Base-by-base conservation (phyloP, 2,329 filamentous ascomycete species). In the Sporothrix dimorphospora region DNA sequence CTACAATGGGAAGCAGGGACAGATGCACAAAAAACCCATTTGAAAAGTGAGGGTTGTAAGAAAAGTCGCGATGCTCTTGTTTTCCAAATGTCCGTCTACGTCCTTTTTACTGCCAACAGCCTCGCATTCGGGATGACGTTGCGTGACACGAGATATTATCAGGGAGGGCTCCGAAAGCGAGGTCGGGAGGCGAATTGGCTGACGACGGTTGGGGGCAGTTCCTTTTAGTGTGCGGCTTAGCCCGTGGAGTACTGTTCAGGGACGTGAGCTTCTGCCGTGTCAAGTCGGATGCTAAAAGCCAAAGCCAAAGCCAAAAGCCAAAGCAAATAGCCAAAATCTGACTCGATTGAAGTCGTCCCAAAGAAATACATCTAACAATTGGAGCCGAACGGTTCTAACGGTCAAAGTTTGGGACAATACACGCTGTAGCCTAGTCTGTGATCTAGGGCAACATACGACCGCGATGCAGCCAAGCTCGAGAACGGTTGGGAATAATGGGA, bases 171-270 rank as follows among this genome's bases (percentile, higher is more conserved):
- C 59, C 21, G 11, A 49, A 51, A 16, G 45, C 65, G 47, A n/a
- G 1, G 24, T 3, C 30, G 42, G 19, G 47, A 53, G 47, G 47
- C 65, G 30, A 65, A 65, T 12, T 34, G 30, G 65, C 65, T 68
- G 42, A 53, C 65, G 65, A 27, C 45, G 24, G 63, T 66, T 34
- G 30, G 30, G 30, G 30, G 30, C 30, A 34, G 30, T 34, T 34
- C 30, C 30, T 34, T 34, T 34, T 66, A 68, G 65, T 68, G 65
- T 53, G 65, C 65, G 65, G 65, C 65, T 68, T 51, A 68, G 65
- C 47, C 63, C 65, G 65, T 38, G 65, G 47, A 51, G 65, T 38
- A 42, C n/a, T 14, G 57, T 8, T 8, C n/a, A 27, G 59, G 27
- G 38, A 65, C n/a, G 59, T 6, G 34, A 19, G 19, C 40, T 55